A percentile compares a stretch with the other conserved stretches of the same genome.
Evolutionary conservation across 306 rosid species (phyloP).

Genomic region (Ormosia semicastrata): DNA sequence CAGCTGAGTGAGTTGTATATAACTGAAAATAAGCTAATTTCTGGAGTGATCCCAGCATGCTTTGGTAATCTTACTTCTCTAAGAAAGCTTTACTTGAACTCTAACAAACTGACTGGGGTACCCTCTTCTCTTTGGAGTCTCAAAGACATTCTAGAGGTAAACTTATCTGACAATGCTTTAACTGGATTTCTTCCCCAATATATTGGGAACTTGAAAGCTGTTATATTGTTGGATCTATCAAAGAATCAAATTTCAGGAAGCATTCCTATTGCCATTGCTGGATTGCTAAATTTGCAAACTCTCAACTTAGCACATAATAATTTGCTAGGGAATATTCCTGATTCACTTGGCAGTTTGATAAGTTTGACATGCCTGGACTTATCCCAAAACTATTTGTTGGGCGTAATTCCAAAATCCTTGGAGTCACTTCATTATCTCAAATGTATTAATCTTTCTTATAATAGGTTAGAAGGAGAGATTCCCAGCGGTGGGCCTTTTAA

Average conservation of each 20-base stretch:
- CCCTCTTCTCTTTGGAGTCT: slow-evolving; percentile 34
- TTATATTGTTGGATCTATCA: slow-evolving; percentile 23
- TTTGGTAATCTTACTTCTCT: slow-evolving; percentile 31
- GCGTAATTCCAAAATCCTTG: slow-evolving; percentile 34
- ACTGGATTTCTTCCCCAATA: slow-evolving; percentile 11
- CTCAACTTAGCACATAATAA: slow-evolving; percentile 14
- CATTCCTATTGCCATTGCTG: slow-evolving; percentile 24
- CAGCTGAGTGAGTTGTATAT: slow-evolving; percentile 1
- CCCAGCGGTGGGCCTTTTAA: slow-evolving; percentile 27
- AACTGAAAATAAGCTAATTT: slow-evolving; percentile 6
- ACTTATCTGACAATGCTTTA: slow-evolving; percentile 34
- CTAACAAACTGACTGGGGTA: slow-evolving; percentile 21
- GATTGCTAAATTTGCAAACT: slow-evolving; percentile 1
- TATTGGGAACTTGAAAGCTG: slow-evolving; percentile 24
- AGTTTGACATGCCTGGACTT: slow-evolving; percentile 28
- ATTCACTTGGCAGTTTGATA: slow-evolving; percentile 23
- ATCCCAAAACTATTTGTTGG: slow-evolving; percentile 26
- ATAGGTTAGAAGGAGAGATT: slow-evolving; percentile 31
- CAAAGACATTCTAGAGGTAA: slow-evolving; percentile 13
- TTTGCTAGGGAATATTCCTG: slow-evolving; percentile 15
- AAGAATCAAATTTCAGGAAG: slow-evolving; percentile 28
- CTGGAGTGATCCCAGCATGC: slow-evolving; percentile 35
- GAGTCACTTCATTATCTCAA: slow-evolving; percentile 27
- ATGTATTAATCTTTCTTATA: slow-evolving; percentile 31
- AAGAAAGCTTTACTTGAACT: slow-evolving; percentile 8